Conservation (phyloP, 768 basidiomycete genomes). For the Leccinum variicolor region DNA sequence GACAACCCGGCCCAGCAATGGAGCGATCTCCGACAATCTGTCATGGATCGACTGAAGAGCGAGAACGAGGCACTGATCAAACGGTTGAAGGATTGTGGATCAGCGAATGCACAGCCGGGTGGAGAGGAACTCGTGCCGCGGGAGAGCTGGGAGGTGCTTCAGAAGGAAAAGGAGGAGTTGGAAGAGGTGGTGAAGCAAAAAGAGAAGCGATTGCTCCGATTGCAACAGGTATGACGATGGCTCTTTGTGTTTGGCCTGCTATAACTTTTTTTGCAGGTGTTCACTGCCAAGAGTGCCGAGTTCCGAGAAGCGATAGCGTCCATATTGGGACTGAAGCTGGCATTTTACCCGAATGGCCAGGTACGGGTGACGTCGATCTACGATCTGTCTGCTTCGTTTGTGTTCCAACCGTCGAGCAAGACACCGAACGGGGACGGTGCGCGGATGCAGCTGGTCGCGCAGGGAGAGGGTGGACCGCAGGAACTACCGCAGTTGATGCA, state of each 20-base stretch:
- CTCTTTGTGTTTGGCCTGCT: background rate
- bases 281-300: slow-evolving; percentile 79
- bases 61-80: slow-evolving; percentile 85
- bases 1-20: slow-evolving; percentile 86
- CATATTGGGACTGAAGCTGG: slow-evolving; percentile 87
- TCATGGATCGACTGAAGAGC: slow-evolving; percentile 67
- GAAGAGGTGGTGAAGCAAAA: slow-evolving; percentile 66
- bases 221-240: slow-evolving; percentile 62
- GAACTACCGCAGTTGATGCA: slow-evolving; percentile 72
- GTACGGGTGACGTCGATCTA: slow-evolving; percentile 89
- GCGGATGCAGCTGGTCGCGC: slow-evolving; percentile 70
- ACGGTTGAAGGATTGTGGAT: slow-evolving; percentile 46
- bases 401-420: slow-evolving; percentile 59
- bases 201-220: slow-evolving; percentile 73
- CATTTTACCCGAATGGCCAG: slow-evolving; percentile 88
- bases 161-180: slow-evolving; percentile 66
- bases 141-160: slow-evolving; percentile 73
- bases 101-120: background rate
- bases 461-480: slow-evolving; percentile 71
- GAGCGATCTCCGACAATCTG: slow-evolving; percentile 70
- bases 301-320: slow-evolving; percentile 89
- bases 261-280: slow-evolving; percentile 51
- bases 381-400: slow-evolving; percentile 83
- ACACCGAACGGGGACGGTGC: slow-evolving; percentile 36
- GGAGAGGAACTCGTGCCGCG: slow-evolving; percentile 56